These are phyloP conservation scores for Beauveria asiatica DNA, from an alignment of 2,329 filamentous ascomycete genomes.

Conservation along the genomic window DNA sequence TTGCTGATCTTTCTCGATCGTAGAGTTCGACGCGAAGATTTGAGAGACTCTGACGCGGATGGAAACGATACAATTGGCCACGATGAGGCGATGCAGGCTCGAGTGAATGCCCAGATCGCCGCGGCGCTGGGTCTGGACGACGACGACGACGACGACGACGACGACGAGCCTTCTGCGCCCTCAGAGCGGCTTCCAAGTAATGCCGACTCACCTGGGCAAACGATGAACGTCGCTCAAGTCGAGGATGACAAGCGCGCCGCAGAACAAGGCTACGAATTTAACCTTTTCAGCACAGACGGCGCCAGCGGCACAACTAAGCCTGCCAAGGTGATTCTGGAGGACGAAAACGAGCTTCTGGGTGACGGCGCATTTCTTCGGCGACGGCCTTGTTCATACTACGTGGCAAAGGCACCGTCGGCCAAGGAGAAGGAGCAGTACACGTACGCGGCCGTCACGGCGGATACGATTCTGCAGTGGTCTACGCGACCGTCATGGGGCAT, in stretches of 20 bases:
- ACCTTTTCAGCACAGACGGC: slow-evolving; percentile 43
- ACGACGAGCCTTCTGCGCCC: background rate
- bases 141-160: slow-evolving; percentile 15
- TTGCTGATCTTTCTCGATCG: background rate
- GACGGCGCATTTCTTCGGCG: slow-evolving; percentile 27
- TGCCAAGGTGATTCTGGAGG: slow-evolving; percentile 43
- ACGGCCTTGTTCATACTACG: slow-evolving; percentile 41
- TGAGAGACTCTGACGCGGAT: slow-evolving; percentile 31
- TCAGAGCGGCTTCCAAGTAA: background rate
- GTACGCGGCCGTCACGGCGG: slow-evolving; percentile 40
- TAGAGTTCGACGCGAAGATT: slow-evolving; percentile 48
- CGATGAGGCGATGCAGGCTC: slow-evolving; percentile 32
- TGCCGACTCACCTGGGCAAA: background rate
- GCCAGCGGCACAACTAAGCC: slow-evolving; percentile 17
- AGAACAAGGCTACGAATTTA: slow-evolving; percentile 35
- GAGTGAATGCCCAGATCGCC: slow-evolving; percentile 40
- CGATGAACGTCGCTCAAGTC: slow-evolving; percentile 9
- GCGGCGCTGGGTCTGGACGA: slow-evolving; percentile 33
- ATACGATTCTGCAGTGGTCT: slow-evolving; percentile 40
- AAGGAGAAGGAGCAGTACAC: slow-evolving; percentile 32
- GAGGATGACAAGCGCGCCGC: slow-evolving; percentile 20
- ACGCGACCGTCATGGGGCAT: slow-evolving; percentile 44
- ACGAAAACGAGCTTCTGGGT: slow-evolving; percentile 29
- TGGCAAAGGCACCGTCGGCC: slow-evolving; percentile 31
- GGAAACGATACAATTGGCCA: slow-evolving; percentile 29